Evolutionary conservation across 345 rosid species (phyloP).

Genomic region (Crucihimalaya himalaica): DNA sequence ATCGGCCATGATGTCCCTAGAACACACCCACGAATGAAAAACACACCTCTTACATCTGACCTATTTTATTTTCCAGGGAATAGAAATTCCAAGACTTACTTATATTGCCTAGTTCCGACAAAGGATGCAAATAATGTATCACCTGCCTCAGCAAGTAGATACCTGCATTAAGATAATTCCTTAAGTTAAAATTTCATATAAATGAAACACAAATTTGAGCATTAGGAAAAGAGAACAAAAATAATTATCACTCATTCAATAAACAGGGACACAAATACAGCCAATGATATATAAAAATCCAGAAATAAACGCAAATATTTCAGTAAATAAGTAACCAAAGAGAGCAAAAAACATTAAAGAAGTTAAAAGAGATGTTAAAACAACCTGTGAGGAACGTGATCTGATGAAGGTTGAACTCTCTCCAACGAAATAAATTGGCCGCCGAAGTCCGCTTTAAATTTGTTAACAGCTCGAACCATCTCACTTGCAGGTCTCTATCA

Average conservation of each 20-base stretch:
- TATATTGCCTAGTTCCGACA: constrained; percentile 91
- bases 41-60: constrained; percentile 10
- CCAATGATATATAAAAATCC: background rate
- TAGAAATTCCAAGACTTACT: constrained; percentile 51
- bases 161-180: constrained; percentile 47
- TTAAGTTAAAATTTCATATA: background rate
- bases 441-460: constrained; percentile 92
- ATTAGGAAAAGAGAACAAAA: too few relatives aligned
- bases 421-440: constrained; percentile 86
- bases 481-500: constrained; percentile 81
- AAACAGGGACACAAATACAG: constrained; percentile 2
- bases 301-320: background rate
- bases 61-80: background rate
- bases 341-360: background rate
- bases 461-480: constrained; percentile 89
- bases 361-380: background rate
- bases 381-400: constrained; percentile 93
- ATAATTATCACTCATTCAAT: too few relatives aligned
- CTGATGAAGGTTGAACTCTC: constrained; percentile 93
- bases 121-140: constrained; percentile 96
- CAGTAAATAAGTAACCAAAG: background rate
- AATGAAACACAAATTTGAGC: constrained; percentile 4
- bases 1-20: constrained; percentile 92
- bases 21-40: constrained; percentile 28
- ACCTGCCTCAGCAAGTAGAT: constrained; percentile 90